Evolutionary conservation across 2,329 filamentous ascomycete genomes (phyloP).

Genomic region (Alternaria arborescens): DNA sequence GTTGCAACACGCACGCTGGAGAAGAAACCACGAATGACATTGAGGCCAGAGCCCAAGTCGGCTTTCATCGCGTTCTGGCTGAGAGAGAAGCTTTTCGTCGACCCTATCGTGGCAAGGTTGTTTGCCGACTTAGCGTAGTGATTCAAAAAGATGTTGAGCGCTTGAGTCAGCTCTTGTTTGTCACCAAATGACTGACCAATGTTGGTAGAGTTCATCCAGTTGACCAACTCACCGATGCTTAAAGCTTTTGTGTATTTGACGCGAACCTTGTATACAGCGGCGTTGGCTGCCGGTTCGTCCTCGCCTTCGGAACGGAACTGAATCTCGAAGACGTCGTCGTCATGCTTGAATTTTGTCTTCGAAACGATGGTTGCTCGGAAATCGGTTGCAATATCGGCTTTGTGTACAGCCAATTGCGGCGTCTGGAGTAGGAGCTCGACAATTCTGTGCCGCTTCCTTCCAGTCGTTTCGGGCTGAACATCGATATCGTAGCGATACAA

Average conservation of each 20-base stretch:
- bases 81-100: slow-evolving; percentile 53
- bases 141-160: slow-evolving; percentile 66
- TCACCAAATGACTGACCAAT: slow-evolving; percentile 48
- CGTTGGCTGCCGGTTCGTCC: slow-evolving; percentile 21
- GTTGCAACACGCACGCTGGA: slow-evolving; percentile 66
- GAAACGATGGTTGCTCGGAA: slow-evolving; percentile 34
- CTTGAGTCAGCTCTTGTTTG: slow-evolving; percentile 61
- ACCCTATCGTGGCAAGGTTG: slow-evolving; percentile 57
- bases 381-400: slow-evolving; percentile 30
- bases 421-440: slow-evolving; percentile 28
- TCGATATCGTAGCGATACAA: slow-evolving; percentile 25
- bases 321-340: slow-evolving; percentile 22
- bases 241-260: slow-evolving; percentile 26
- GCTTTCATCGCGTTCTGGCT: slow-evolving; percentile 50
- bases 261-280: slow-evolving; percentile 23
- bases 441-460: slow-evolving; percentile 24
- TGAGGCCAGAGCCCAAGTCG: slow-evolving; percentile 60
- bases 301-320: slow-evolving; percentile 32
- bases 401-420: slow-evolving; percentile 12
- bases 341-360: slow-evolving; percentile 24
- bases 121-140: slow-evolving; percentile 55
- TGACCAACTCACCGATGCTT: slow-evolving; percentile 50
- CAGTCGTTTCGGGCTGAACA: slow-evolving; percentile 18
- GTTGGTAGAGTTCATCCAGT: slow-evolving; percentile 57
- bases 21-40: slow-evolving; percentile 68